phyloP scores from a whole-genome alignment of 495 filamentous ascomycete species.

The Penicillium samsonianum region DNA sequence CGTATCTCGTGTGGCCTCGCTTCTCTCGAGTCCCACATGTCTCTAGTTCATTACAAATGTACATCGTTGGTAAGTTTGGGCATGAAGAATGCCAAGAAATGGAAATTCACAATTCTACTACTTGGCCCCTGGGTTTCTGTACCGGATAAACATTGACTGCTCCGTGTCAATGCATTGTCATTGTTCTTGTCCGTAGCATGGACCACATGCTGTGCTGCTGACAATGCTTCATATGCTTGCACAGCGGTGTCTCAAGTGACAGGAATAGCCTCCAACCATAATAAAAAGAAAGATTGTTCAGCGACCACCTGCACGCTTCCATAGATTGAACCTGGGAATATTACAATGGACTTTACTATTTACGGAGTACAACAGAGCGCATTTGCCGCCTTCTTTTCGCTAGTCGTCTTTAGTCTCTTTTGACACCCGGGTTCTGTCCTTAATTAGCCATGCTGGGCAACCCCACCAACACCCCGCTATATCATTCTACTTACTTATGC shows the following conservation, averaged over 20 bases:
- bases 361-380: too few species aligned
- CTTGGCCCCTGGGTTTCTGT: neutral
- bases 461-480: conserved; percentile 7
- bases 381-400: neutral
- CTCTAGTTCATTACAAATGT: neutral
- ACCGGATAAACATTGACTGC: neutral
- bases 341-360: too few species aligned
- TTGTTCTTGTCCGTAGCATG: neutral
- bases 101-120: neutral
- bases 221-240: conserved; percentile 5
- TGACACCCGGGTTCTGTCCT: conserved; percentile 1
- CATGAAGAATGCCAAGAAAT: conserved; percentile 7
- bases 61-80: conserved; percentile 1
- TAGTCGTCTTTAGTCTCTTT: conserved; percentile 4
- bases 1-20: neutral
- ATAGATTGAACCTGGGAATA: too few species aligned
- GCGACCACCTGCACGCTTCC: neutral
- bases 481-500: conserved; percentile 9
- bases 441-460: neutral
- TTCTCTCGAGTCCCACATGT: conserved; percentile 3
- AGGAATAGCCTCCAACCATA: conserved; percentile 7
- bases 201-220: conserved; percentile 1
- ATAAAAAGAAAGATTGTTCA: neutral
- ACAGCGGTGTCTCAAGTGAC: conserved; percentile 11
- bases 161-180: neutral